phyloP scores from a whole-genome alignment of 768 basidiomycete species.

The Lentinula aciculospora region DNA sequence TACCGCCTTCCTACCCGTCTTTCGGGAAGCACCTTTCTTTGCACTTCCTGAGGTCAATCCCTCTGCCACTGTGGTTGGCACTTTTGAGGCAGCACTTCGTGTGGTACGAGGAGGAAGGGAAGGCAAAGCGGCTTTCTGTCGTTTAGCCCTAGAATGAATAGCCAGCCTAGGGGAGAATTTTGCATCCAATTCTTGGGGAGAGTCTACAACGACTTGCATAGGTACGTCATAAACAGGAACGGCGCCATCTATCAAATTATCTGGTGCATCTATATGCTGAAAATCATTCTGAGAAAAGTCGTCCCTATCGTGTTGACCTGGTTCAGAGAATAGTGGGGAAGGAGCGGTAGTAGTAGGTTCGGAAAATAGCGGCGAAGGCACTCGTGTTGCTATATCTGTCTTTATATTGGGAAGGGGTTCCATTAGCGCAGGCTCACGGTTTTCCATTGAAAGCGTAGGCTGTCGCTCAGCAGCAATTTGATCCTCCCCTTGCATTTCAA shows the following conservation, averaged over 20 bases:
- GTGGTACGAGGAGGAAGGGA: neutral
- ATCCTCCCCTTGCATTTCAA: neutral
- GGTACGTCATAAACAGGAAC: neutral
- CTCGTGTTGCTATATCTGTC: neutral
- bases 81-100: neutral
- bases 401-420: neutral
- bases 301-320: neutral
- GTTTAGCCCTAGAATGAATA: neutral
- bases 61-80: neutral
- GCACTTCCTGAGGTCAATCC: neutral
- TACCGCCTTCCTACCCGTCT: neutral
- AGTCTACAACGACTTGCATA: neutral
- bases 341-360: constrained; percentile 1
- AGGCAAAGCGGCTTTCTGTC: neutral
- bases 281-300: neutral
- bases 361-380: neutral
- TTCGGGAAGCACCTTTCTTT: neutral
- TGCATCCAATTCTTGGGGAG: neutral
- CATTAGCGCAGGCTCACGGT: neutral
- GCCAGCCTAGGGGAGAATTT: neutral
- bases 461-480: neutral
- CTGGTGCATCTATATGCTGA: neutral
- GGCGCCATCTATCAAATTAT: neutral
- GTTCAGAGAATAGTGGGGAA: constrained; percentile 3
- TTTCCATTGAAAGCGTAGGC: neutral